phyloP scores from a whole-genome alignment of 2,329 filamentous ascomycete genomes.

The Diaporthe sp. region DNA sequence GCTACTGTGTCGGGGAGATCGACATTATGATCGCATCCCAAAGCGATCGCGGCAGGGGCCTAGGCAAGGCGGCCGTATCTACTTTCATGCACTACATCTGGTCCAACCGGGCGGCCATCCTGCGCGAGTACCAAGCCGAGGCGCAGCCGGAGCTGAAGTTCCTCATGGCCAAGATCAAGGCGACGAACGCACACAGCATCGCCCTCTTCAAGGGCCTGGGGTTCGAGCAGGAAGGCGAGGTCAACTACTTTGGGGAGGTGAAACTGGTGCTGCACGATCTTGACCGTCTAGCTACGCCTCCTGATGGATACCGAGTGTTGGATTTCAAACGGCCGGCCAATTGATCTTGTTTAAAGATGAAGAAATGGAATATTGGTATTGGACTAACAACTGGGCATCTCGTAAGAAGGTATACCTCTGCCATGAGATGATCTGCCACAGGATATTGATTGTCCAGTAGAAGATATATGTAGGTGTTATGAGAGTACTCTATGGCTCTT shows the following conservation, averaged over 20 bases:
- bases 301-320: slow-evolving; percentile 44
- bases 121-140: slow-evolving; percentile 64
- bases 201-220: slow-evolving; percentile 65
- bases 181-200: slow-evolving; percentile 64
- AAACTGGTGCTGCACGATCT: slow-evolving; percentile 58
- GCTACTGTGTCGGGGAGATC: slow-evolving; percentile 74
- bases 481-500: neutral
- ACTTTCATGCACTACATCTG: slow-evolving; percentile 79
- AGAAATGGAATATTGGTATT: neutral
- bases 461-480: neutral
- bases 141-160: slow-evolving; percentile 41
- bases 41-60: slow-evolving; percentile 69
- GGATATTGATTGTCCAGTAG: too few relatives aligned
- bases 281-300: slow-evolving; percentile 30
- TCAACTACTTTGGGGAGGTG: slow-evolving; percentile 73
- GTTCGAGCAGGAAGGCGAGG: slow-evolving; percentile 63
- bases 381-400: neutral
- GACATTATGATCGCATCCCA: slow-evolving; percentile 86
- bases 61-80: slow-evolving; percentile 74
- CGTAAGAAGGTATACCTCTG: neutral
- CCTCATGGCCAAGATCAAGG: slow-evolving; percentile 63
- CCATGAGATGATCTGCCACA: neutral
- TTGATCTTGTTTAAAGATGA: neutral
- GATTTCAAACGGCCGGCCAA: slow-evolving; percentile 41
- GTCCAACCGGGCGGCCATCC: slow-evolving; percentile 63